A percentile compares a stretch with the other conserved stretches of the same genome.
phyloP scores from a whole-genome alignment of 1,139 yeast genomes.

The Petasospora rhodanensis region DNA sequence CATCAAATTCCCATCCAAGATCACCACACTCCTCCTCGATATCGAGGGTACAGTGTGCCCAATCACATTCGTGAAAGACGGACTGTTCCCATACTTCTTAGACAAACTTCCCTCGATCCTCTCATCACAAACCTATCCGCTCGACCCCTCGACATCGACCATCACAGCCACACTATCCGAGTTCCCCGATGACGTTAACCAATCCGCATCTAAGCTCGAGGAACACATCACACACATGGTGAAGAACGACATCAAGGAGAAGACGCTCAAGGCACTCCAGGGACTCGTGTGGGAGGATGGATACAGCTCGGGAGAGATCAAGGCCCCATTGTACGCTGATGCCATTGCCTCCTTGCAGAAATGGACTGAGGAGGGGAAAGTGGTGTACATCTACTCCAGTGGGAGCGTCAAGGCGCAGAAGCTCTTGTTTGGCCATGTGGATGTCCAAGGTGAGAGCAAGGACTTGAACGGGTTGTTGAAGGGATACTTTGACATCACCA shows the following conservation, averaged over 20 bases:
- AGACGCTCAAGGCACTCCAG: conserved; percentile 72
- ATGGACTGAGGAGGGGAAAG: conserved; percentile 28
- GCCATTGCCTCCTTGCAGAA: conserved; percentile 54
- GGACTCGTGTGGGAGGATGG: conserved; percentile 83
- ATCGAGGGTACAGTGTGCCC: conserved; percentile 95
- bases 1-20: conserved; percentile 2
- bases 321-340: conserved; percentile 75
- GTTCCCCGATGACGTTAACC: conserved; percentile 30
- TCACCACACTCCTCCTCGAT: conserved; percentile 48
- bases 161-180: conserved; percentile 11
- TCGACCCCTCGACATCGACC: conserved; percentile 12
- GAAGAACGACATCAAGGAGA: conserved; percentile 66
- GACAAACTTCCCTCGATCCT: conserved; percentile 31
- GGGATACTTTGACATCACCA: conserved; percentile 82
- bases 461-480: conserved; percentile 52
- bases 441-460: conserved; percentile 27
- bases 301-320: conserved; percentile 65
- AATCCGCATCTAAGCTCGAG: conserved; percentile 30
- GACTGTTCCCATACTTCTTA: conserved; percentile 48
- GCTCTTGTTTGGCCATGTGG: conserved; percentile 64
- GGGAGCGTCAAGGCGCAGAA: conserved; percentile 88
- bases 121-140: conserved; percentile 33
- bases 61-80: conserved; percentile 77
- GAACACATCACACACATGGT: conserved; percentile 56
- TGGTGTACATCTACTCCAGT: conserved; percentile 79